Evolutionary conservation across 1,284 basidiomycete genomes (phyloP), one percentile per base, ranked within the genome.

Genomic region (Wolfiporia cocos): DNA sequence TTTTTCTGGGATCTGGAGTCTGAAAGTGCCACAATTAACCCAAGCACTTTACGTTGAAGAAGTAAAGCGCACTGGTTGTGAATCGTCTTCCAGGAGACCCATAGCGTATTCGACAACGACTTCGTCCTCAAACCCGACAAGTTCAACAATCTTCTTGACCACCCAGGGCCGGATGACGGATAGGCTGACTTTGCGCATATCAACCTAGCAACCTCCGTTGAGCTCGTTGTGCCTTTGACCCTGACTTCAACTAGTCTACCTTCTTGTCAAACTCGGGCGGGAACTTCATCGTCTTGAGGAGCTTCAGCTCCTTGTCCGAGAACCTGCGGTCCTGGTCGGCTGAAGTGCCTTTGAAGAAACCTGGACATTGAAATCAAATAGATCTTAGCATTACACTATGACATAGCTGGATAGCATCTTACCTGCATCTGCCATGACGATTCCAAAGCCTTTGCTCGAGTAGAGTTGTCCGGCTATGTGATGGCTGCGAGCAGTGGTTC

Each of bases 41-140:
- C 32, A 41, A 22, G 18, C 12, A 19, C 34, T 21, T 38, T 30
- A 20, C 21, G 15, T 6, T 32, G 17, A 42, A 20, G 35, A 34
- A 15, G 26, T 9, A 23, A 20, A 19, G 65, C 81, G 53, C 50
- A 94, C 92, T n/a, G 88, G 84, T 50, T 86, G 75, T 19, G 78
- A 74, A 37, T 81, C 72, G 54, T 95, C 90, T 61, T 99, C 95
- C 5, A 99, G 67, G 34, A 97, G 73, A 17, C 91, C 90, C 78
- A 91, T 88, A 14, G 92, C 91, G 60, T 96, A 98, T 62, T 98
- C 95, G 20, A 96, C 84, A 22, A 99, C 87, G 29, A 99, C 86
- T 58, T 99, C 95, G 62, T 99, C 95, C 59, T 99, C 95, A 39
- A 98, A 83, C 4, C 92, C 92, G 29, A 95, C 79, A 18, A 97